Conservation (phyloP, 306 rosid genomes). For the Cercis canadensis region DNA sequence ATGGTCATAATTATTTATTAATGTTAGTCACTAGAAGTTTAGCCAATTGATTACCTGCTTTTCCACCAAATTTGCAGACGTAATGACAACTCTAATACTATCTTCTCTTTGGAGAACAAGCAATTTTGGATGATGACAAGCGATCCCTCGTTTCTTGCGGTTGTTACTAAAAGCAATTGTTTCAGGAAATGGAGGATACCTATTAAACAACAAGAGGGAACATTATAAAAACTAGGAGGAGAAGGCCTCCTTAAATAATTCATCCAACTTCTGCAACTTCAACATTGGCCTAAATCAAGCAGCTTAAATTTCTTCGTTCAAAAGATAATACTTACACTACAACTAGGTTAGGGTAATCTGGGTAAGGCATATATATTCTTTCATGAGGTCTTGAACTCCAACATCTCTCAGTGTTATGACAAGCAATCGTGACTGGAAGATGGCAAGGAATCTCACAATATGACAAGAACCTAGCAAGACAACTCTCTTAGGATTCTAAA, state of each 20-base stretch:
- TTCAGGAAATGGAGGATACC: constrained; percentile 81
- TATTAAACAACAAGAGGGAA: constrained; percentile 38
- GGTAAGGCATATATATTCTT: constrained; percentile 62
- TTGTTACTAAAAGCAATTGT: constrained; percentile 72
- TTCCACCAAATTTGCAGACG: constrained; percentile 85
- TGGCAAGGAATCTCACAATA: constrained; percentile 69
- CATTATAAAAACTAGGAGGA: constrained; percentile 11
- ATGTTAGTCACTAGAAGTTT: constrained; percentile 31
- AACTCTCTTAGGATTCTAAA: constrained; percentile 28
- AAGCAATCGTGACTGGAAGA: constrained; percentile 73
- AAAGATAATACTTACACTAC: constrained; percentile 57
- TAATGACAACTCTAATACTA: constrained; percentile 72
- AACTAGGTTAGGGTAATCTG: constrained; percentile 69
- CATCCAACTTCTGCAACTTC: neutral
- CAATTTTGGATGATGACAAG: constrained; percentile 89
- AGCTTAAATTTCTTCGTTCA: constrained; percentile 19
- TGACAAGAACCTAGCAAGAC: constrained; percentile 67
- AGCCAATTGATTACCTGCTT: constrained; percentile 64
- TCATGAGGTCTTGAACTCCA: constrained; percentile 69
- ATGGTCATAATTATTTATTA: neutral
- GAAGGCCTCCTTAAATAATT: neutral
- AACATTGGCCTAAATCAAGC: constrained; percentile 25
- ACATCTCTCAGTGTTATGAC: constrained; percentile 75
- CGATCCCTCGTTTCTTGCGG: constrained; percentile 72
- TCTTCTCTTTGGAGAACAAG: constrained; percentile 70